Evolutionary conservation across 2,329 filamentous ascomycete species (phyloP).

Genomic region (Fusarium sublunatum): DNA sequence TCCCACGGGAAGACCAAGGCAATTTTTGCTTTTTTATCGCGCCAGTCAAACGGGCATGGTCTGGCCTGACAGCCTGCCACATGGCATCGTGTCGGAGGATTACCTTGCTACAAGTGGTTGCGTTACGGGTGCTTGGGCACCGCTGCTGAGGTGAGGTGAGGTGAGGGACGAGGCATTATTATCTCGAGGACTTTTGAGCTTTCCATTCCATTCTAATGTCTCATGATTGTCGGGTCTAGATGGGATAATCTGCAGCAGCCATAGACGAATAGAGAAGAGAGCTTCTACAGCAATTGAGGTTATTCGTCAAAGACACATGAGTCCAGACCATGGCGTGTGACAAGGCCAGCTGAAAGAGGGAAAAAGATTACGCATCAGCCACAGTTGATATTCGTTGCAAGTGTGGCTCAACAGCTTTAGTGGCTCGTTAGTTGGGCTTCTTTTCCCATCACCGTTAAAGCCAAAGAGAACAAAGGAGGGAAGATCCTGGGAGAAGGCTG

Average conservation of each 20-base stretch:
- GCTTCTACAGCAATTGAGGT: not conserved
- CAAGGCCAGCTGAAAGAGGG: constrained; percentile 37
- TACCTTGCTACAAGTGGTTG: not conserved
- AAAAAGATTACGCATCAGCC: constrained; percentile 1
- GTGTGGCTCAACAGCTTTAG: constrained; percentile 20
- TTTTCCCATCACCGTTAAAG: not conserved
- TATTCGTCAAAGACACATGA: constrained; percentile 11
- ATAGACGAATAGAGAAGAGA: constrained; percentile 11
- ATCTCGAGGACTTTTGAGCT: constrained; percentile 3
- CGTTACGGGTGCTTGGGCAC: not conserved
- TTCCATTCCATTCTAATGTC: not conserved
- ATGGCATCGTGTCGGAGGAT: constrained; percentile 33
- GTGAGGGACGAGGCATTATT: constrained; percentile 20
- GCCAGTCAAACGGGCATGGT: not conserved
- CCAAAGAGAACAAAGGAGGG: constrained; percentile 6
- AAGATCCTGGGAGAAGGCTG: constrained; percentile 24
- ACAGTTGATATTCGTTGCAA: constrained; percentile 12
- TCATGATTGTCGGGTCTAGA: constrained; percentile 12
- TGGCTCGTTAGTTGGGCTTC: not conserved
- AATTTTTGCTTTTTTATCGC: constrained; percentile 16
- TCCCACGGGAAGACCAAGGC: constrained; percentile 17
- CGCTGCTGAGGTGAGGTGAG: constrained; percentile 17
- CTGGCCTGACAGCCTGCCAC: constrained; percentile 32
- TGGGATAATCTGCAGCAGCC: not conserved
- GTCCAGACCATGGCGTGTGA: constrained; percentile 23